These are phyloP conservation scores for Claviceps purpurea DNA, from an alignment of 2,329 filamentous ascomycete genomes.

Conservation along the genomic window DNA sequence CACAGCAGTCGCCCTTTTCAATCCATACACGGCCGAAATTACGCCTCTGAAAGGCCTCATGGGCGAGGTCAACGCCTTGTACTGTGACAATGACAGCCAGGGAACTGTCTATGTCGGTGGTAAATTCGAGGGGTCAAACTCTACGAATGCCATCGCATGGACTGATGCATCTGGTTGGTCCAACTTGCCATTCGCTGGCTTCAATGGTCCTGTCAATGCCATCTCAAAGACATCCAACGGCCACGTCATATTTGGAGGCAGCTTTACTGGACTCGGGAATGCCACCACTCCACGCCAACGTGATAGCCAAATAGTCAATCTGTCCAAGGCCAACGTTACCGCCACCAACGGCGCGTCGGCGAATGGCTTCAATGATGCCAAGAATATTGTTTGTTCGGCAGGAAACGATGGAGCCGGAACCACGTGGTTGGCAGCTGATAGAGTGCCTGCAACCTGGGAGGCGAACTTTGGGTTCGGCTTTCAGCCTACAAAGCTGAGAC, in stretches of 20 bases:
- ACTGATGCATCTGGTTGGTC: conserved; percentile 53
- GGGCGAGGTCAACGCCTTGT: conserved; percentile 68
- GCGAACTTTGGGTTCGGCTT: conserved; percentile 76
- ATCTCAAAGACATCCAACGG: conserved; percentile 70
- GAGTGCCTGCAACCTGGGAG: conserved; percentile 66
- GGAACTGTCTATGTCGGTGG: conserved; percentile 86
- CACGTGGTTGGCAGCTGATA: conserved; percentile 66
- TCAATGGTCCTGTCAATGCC: conserved; percentile 82
- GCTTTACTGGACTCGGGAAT: conserved; percentile 81
- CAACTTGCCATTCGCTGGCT: conserved; percentile 79
- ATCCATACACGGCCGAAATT: conserved; percentile 56
- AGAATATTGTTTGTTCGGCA: conserved; percentile 66
- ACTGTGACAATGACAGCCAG: conserved; percentile 62
- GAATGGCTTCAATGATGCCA: conserved; percentile 59
- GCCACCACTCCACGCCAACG: conserved; percentile 52
- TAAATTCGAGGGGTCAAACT: conserved; percentile 65
- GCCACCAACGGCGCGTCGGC: conserved; percentile 47
- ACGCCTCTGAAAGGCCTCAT: conserved; percentile 67
- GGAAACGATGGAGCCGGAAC: conserved; percentile 55
- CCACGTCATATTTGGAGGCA: conserved; percentile 83
- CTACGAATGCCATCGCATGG: conserved; percentile 85
- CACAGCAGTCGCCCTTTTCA: conserved; percentile 67
- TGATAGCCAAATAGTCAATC: conserved; percentile 70
- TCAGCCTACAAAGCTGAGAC: conserved; percentile 68
- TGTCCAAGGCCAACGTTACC: conserved; percentile 63